A percentile compares a stretch with the other conserved stretches of the same genome.
phyloP scores from a whole-genome alignment of 305 asterid species.

The Fraxinus nigra region DNA sequence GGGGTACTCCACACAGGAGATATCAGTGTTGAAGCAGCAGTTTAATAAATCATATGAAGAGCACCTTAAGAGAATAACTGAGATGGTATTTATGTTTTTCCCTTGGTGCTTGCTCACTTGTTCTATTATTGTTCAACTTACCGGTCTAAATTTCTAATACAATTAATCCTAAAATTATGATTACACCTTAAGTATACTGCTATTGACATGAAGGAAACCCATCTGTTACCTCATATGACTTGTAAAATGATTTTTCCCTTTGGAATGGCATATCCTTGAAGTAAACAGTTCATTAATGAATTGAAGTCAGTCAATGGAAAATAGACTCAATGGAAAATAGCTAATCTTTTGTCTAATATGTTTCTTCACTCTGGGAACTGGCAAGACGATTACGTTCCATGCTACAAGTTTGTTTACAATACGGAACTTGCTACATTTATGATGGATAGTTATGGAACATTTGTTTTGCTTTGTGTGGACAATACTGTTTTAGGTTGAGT shows the following conservation, averaged over 20 bases:
- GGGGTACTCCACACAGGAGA: slow-evolving; percentile 53
- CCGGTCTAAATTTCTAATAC: not conserved
- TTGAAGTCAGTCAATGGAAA: not conserved
- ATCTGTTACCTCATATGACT: not conserved
- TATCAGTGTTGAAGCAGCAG: slow-evolving; percentile 49
- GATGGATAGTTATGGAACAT: not conserved
- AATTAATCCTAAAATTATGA: not conserved
- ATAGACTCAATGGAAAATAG: not conserved
- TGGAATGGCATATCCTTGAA: not conserved
- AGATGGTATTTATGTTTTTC: slow-evolving; percentile 43
- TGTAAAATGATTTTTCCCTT: not conserved
- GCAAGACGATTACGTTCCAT: not conserved
- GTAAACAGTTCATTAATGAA: not conserved
- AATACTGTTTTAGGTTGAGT: slow-evolving; percentile 46
- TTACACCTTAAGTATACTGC: not conserved
- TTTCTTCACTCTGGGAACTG: not conserved
- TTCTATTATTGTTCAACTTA: not conserved
- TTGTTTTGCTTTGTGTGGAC: not conserved
- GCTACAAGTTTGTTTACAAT: not conserved
- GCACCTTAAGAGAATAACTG: slow-evolving; percentile 56
- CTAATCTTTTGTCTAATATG: not conserved
- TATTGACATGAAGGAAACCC: not conserved
- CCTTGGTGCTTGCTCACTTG: not conserved
- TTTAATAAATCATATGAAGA: slow-evolving; percentile 50
- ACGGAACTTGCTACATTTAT: not conserved